Base-by-base conservation (phyloP, 345 rosid genomes). In the Eucalyptus rudis region DNA sequence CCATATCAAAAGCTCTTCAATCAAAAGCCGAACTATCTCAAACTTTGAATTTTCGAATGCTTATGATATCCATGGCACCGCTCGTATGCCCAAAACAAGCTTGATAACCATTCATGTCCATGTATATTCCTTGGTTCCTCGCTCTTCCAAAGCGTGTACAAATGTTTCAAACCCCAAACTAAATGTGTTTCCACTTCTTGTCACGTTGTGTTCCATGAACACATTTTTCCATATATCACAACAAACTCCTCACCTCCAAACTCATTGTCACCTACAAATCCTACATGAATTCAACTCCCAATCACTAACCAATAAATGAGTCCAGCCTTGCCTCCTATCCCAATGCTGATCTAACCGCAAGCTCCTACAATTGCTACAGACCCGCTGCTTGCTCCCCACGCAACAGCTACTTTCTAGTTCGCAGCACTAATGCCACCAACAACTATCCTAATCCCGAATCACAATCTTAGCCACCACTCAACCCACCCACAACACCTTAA, bases 371-470 rank as follows among this genome's bases (percentile, higher is more conserved):
- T 2, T 13, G 5, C 11, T 22, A 5, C 4, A 7, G 4, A 54
- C 10, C 1, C 1, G 1, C 1, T 8, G 1, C 59, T 4, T 54
- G 4, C 59, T 54, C 27, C 27, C 59, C 27, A 54, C 2, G 59
- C 59, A 54, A 8, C 1, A 54, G 2, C 11, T 54, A 2, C 25
- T 54, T 27, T 54, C 25, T 0, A 54, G 2, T 54, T 54, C 11
- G 1, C 2, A 54, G 11, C 25, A 19, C 2, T 25, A 2, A 54
- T 2, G 5, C 25, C 59, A 54, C 59, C 25, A 54, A 54, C 25
- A 54, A 54, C 59, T 4, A 54, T 17, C 56, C 56, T 7, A 7
- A 52, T 6, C 24, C 10, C 4, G 0, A 52, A 19, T 52, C 56
- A 52, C 56, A 52, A 52, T 3, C 24, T 52, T 5, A 19, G 4